A percentile compares a stretch with the other conserved stretches of the same genome.
phyloP scores from a whole-genome alignment of 371 early-diverging fungal species.

The Phascolomyces articulosus region DNA sequence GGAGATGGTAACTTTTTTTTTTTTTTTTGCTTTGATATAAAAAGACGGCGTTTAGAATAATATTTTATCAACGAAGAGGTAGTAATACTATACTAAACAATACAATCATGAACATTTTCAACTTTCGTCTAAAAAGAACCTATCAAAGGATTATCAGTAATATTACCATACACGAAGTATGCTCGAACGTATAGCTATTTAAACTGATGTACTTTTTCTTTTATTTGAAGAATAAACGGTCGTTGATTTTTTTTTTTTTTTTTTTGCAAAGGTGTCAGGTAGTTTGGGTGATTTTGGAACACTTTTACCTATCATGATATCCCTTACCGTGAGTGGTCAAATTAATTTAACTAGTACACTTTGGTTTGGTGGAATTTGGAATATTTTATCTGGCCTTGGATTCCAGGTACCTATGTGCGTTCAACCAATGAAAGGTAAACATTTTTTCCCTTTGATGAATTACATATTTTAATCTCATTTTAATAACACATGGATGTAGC shows the following conservation, averaged over 20 bases:
- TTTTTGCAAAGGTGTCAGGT: conserved; percentile 50
- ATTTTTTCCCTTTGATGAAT: background rate
- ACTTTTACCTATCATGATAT: conserved; percentile 86
- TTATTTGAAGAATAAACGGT: too few relatives aligned
- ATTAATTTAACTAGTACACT: conserved; percentile 81
- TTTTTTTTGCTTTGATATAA: background rate
- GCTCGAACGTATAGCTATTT: too few relatives aligned
- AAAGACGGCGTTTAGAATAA: background rate
- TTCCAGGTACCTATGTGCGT: conserved; percentile 88
- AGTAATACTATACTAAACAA: too few relatives aligned
- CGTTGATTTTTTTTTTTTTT: too few relatives aligned
- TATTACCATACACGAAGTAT: conserved; percentile 43
- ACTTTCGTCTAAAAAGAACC: background rate
- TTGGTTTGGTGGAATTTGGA: conserved; percentile 90
- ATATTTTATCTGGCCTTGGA: conserved; percentile 76
- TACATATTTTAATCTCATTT: too few relatives aligned
- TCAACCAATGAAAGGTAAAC: conserved; percentile 81
- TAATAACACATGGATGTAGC: too few relatives aligned
- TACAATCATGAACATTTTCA: background rate
- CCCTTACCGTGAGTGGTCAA: conserved; percentile 75
- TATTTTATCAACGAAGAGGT: too few relatives aligned
- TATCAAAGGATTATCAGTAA: conserved; percentile 19
- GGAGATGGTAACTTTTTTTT: background rate
- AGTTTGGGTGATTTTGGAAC: conserved; percentile 88
- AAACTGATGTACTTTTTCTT: too few relatives aligned